Percentiles rank a stretch among this genome's conserved stretches.
Evolutionary conservation across 2,329 filamentous ascomycete species (phyloP).

Genomic region (Raffaelea albimanens): DNA sequence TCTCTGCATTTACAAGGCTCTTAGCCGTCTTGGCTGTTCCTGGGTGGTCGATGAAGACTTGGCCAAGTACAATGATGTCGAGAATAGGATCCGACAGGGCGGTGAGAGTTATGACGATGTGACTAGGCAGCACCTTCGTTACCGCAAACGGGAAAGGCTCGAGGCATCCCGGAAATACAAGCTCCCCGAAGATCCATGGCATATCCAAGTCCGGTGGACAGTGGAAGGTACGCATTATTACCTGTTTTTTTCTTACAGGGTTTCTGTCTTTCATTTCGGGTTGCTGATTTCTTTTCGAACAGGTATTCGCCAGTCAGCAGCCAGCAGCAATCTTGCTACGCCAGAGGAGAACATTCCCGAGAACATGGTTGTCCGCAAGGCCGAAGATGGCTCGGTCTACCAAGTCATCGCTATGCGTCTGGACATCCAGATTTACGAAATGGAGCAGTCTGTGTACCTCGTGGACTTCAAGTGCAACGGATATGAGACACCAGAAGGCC

Average conservation of each 20-base stretch:
- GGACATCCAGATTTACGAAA: slow-evolving; percentile 91
- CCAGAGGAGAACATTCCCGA: slow-evolving; percentile 24
- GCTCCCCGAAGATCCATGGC: slow-evolving; percentile 90
- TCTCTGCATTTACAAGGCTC: slow-evolving; percentile 86
- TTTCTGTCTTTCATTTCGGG: too few species aligned
- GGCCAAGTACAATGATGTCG: slow-evolving; percentile 27
- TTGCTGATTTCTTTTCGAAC: too few species aligned
- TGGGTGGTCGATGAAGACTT: slow-evolving; percentile 66
- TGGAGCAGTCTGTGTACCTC: slow-evolving; percentile 85
- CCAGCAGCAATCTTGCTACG: slow-evolving; percentile 21
- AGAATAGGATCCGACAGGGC: slow-evolving; percentile 20
- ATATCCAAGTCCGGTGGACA: slow-evolving; percentile 81
- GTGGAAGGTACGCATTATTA: neutral
- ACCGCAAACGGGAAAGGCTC: slow-evolving; percentile 23
- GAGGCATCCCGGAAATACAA: slow-evolving; percentile 59
- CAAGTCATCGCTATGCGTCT: slow-evolving; percentile 86
- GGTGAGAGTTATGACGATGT: slow-evolving; percentile 14
- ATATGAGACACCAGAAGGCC: slow-evolving; percentile 73
- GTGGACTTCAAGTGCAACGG: slow-evolving; percentile 98
- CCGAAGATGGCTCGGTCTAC: slow-evolving; percentile 34
- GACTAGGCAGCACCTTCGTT: slow-evolving; percentile 24
- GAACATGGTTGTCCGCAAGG: slow-evolving; percentile 31
- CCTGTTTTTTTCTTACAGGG: too few species aligned
- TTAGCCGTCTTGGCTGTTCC: slow-evolving; percentile 77
- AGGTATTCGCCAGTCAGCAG: slow-evolving; percentile 31